These are phyloP conservation scores for Malbranchea zuffiana DNA, from an alignment of 2,329 filamentous ascomycete genomes.

Conservation along the genomic window DNA sequence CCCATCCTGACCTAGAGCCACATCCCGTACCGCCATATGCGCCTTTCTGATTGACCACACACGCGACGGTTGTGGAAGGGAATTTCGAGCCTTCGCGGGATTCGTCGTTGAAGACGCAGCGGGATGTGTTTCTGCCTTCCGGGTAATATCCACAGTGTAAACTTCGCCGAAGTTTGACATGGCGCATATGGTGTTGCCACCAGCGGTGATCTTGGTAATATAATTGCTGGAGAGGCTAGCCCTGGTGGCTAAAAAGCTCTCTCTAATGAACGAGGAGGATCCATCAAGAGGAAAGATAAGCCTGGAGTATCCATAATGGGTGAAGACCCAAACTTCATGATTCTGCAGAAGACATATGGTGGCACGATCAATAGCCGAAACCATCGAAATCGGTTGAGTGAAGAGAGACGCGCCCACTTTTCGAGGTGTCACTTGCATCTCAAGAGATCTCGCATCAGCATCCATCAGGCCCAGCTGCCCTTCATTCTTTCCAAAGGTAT, in stretches of 20 bases:
- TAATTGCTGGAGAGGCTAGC: conserved; percentile 55
- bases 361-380: conserved; percentile 81
- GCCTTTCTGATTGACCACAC: conserved; percentile 86
- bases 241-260: conserved; percentile 53
- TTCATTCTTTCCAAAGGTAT: conserved; percentile 89
- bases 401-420: conserved; percentile 82
- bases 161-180: conserved; percentile 75
- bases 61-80: conserved; percentile 64
- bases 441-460: conserved; percentile 82
- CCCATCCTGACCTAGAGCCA: conserved; percentile 81
- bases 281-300: conserved; percentile 70
- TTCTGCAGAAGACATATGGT: conserved; percentile 78
- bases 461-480: conserved; percentile 91
- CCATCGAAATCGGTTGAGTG: conserved; percentile 58
- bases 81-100: conserved; percentile 75
- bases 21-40: conserved; percentile 71
- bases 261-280: conserved; percentile 56
- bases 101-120: conserved; percentile 72
- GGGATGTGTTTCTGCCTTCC: conserved; percentile 52
- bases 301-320: conserved; percentile 90
- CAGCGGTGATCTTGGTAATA: conserved; percentile 67
- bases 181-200: conserved; percentile 84
- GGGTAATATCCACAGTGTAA: conserved; percentile 69
- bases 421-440: conserved; percentile 68
- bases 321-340: conserved; percentile 84